phyloP scores from a whole-genome alignment of 2,329 filamentous ascomycete genomes.

The Leptographium galeiforme region DNA sequence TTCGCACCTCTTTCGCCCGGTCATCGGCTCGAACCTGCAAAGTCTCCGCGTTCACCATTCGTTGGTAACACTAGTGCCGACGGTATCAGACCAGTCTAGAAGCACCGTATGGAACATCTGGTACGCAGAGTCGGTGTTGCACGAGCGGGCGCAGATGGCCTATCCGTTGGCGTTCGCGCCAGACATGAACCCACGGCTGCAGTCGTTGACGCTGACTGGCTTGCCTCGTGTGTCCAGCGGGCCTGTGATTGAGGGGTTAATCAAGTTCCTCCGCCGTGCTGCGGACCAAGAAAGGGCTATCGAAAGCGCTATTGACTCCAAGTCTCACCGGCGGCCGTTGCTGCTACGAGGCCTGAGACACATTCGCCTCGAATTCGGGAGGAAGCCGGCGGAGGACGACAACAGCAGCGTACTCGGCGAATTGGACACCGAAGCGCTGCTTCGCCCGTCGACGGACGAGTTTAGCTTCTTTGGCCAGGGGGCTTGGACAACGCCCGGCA shows the following conservation, averaged over 20 bases:
- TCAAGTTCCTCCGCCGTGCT: slow-evolving; percentile 31
- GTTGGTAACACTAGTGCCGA: slow-evolving; percentile 40
- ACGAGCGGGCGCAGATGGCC: slow-evolving; percentile 27
- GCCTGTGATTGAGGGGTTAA: slow-evolving; percentile 32
- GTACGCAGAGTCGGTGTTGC: slow-evolving; percentile 31
- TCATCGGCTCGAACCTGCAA: slow-evolving; percentile 38
- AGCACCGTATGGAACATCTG: slow-evolving; percentile 22
- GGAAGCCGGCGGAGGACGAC: slow-evolving; percentile 17
- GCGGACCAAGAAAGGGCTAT: slow-evolving; percentile 36
- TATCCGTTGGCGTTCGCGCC: slow-evolving; percentile 37
- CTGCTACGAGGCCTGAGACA: slow-evolving; percentile 38
- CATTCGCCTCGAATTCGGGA: slow-evolving; percentile 40
- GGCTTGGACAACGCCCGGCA: slow-evolving; percentile 13
- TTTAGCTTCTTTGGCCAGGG: slow-evolving; percentile 33
- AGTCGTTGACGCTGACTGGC: slow-evolving; percentile 36
- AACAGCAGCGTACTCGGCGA: slow-evolving; percentile 17
- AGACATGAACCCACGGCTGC: slow-evolving; percentile 42
- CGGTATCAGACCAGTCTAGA: slow-evolving; percentile 24
- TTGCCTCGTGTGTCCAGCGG: slow-evolving; percentile 41
- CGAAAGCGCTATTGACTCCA: slow-evolving; percentile 13
- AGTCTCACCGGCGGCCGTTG: slow-evolving; percentile 23
- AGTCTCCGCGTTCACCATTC: slow-evolving; percentile 45
- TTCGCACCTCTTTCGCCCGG: slow-evolving; percentile 36
- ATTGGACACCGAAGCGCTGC: slow-evolving; percentile 28
- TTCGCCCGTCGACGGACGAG: slow-evolving; percentile 22